Evolutionary conservation across 345 rosid species (phyloP).

Genomic region (Euclidium syriacum): DNA sequence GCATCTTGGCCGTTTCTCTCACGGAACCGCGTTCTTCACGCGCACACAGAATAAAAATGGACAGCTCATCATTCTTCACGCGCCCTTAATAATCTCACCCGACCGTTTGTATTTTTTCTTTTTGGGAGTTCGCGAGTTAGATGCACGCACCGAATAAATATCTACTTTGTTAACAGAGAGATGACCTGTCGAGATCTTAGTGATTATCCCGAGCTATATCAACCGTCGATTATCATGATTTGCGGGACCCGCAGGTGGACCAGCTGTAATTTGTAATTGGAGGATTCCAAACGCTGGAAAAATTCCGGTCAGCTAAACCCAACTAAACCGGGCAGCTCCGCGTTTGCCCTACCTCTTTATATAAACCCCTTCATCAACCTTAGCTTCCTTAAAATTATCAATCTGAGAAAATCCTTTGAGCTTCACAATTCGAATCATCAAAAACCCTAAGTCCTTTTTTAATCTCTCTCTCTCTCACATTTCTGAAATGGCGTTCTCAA

Average conservation of each 20-base stretch:
- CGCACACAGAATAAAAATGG: conserved; percentile 8
- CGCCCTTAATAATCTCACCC: conserved; percentile 6
- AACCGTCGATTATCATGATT: conserved; percentile 10
- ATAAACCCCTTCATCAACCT: conserved; percentile 4
- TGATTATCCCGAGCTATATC: neutral
- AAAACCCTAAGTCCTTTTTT: neutral
- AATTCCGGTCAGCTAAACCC: conserved; percentile 30
- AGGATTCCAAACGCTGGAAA: conserved; percentile 32
- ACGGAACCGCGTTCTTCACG: conserved; percentile 34
- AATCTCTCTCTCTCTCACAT: neutral
- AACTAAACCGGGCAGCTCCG: conserved; percentile 5
- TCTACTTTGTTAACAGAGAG: conserved; percentile 26
- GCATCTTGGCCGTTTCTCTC: conserved; percentile 16
- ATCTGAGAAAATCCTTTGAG: neutral
- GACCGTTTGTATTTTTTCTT: conserved; percentile 12
- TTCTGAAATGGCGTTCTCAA: conserved; percentile 42
- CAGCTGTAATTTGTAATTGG: conserved; percentile 20
- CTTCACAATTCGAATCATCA: neutral
- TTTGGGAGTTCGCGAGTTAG: neutral
- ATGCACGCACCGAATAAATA: conserved; percentile 23
- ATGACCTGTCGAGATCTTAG: conserved; percentile 21
- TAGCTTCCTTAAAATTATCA: neutral
- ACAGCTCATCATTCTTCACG: conserved; percentile 28
- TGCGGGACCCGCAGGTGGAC: conserved; percentile 18
- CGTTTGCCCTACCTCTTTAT: conserved; percentile 28